Evolutionary conservation across 192 early-diverging fungal species (phyloP), one percentile per base, ranked within the genome.

Genomic region (Linnemannia elongata): DNA sequence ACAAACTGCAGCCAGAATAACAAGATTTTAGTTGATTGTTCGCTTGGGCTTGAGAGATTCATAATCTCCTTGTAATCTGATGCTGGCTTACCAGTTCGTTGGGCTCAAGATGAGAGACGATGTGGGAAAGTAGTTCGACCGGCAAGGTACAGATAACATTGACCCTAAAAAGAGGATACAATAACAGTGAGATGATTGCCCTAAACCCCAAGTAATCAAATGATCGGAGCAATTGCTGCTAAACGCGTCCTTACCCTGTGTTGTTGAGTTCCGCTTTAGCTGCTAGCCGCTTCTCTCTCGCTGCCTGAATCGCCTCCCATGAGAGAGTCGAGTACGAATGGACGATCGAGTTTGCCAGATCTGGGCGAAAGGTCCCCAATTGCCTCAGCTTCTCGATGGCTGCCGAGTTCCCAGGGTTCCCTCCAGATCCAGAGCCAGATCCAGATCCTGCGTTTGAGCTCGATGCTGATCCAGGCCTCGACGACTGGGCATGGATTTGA

Each of bases 271-370:
- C 69, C 18, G 76, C 60, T 47, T 87, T 81, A 24, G 74, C 76
- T 13, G 85, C 79, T 24, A 87, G 44, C 27, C 85, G 78, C 41
- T 87, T 73, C 49, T 87, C 79, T 20, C 85, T 44, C 7, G 83
- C 83, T n/a, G 83, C 79, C 42, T 86, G 78, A 2, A 49, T 60
- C 15, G 83, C 83, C 54, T 86, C 78, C 83, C 83, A 86, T 30
- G 83, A 72, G 24, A 77, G 39, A 44, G 80, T 81, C 1, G 83
- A 76, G 57, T 80, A 86, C 5, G 83, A 86, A 10, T 86, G 83
- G 12, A 86, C 83, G 1, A 86, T 77, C 13, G 83, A 86, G 6
- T 75, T 77, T 4, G 83, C 83, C 70, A 86, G 24, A 69, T 74
- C 83, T 74, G 83, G 83, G 27, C 83, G 78, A 68, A 81, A 86